Base-by-base conservation (phyloP, 1,139 yeast species). In the Kluyveromyces marxianus region DNA sequence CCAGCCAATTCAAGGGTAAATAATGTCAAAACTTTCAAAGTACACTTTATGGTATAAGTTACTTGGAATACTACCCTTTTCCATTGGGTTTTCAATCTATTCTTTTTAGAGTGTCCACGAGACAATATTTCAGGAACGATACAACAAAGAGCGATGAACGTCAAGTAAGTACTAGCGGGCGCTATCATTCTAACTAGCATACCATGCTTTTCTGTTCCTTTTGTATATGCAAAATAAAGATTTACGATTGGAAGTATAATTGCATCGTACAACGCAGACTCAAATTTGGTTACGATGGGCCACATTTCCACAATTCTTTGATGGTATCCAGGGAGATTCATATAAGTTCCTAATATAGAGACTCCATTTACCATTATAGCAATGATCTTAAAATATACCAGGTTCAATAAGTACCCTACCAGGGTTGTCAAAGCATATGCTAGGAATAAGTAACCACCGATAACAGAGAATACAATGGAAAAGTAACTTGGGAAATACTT, bases 1-100 rank as follows among this genome's bases (percentile, higher is more conserved):
- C 83, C 70, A 26, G 86, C 74, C 43, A 90, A 73, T 62, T 92
- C 99, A 49, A 88, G 77, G 4, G 83, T 77, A 60, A 90, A 84
- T 14, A 92, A 75, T 5, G 76, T 58, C 50, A 86, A 77, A 6
- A 90, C 95, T 62, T 90, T 90, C 25, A 83, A 60, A 2, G 95
- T 81, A 25, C 77, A 75, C 34, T 71, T 72, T 7, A 81, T 53
- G 50, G 80, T 85, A 55, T 81, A 77, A 26, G 82, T 58, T 1
- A 73, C 53, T 44, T 74, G 71, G 57, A 76, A 83, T 1, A 76
- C 47, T 28, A 67, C 65, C 52, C 90, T 72, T 39, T 53, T 54
- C 8, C 48, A 51, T 4, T 52, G 48, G 37, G 55, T 58, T 34
- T 53, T 53, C 63, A 63, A 56, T 42, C 79, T 71, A 51, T 70